These are phyloP conservation scores for Naematelia encephala DNA, from an alignment of 768 basidiomycete species.

Conservation along the genomic window DNA sequence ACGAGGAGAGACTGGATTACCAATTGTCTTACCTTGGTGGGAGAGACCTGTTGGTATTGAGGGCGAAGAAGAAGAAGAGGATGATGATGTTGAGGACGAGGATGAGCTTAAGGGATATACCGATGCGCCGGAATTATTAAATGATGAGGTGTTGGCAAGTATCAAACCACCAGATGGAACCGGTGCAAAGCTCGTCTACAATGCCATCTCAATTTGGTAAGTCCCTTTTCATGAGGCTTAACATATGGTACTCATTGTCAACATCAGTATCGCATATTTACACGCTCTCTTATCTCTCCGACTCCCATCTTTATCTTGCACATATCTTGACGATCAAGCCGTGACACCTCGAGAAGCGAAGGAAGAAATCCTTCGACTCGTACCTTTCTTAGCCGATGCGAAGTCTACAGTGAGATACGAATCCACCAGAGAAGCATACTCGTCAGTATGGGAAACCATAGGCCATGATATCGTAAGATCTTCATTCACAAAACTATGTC, in stretches of 20 bases:
- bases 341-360: slow-evolving; percentile 16
- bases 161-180: slow-evolving; percentile 29
- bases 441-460: slow-evolving; percentile 34
- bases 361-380: slow-evolving; percentile 11
- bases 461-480: slow-evolving; percentile 15
- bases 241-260: neutral
- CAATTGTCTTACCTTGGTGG: slow-evolving; percentile 17
- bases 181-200: slow-evolving; percentile 35
- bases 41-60: slow-evolving; percentile 8
- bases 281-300: slow-evolving; percentile 34
- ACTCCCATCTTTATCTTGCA: slow-evolving; percentile 25
- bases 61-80: slow-evolving; percentile 14
- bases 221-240: slow-evolving; percentile 6
- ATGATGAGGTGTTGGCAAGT: slow-evolving; percentile 5
- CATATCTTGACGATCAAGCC: slow-evolving; percentile 4
- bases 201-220: slow-evolving; percentile 39
- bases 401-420: slow-evolving; percentile 36
- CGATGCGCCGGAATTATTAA: slow-evolving; percentile 15
- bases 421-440: slow-evolving; percentile 29
- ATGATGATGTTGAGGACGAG: neutral
- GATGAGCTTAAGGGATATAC: slow-evolving; percentile 11
- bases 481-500: too few relatives aligned
- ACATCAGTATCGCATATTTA: slow-evolving; percentile 30
- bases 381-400: slow-evolving; percentile 39
- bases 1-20: neutral